Conservation (phyloP, 495 filamentous ascomycete genomes). For the Elaphomyces granulatus region DNA sequence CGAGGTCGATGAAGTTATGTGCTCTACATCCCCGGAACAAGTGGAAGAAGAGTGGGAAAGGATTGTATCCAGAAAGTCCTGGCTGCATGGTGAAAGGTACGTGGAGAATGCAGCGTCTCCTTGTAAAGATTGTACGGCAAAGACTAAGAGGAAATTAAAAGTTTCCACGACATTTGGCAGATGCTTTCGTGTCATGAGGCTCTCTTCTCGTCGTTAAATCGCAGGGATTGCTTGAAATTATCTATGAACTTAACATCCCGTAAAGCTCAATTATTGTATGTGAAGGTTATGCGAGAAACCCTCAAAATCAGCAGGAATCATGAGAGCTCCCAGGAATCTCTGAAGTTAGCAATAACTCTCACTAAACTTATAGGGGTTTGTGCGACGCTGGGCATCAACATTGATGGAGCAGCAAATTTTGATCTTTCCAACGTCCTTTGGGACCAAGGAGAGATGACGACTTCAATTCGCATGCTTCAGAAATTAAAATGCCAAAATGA, state of each 20-base stretch:
- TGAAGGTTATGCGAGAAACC: conserved; percentile 55
- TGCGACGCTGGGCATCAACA: conserved; percentile 50
- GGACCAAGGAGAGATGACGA: conserved; percentile 85
- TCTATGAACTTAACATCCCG: conserved; percentile 39
- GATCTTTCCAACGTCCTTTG: conserved; percentile 84
- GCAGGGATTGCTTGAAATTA: conserved; percentile 45
- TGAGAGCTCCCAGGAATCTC: conserved; percentile 67
- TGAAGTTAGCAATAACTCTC: conserved; percentile 69
- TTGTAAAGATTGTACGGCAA: conserved; percentile 1
- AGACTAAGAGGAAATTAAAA: conserved; percentile 19
- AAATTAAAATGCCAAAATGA: conserved; percentile 47
- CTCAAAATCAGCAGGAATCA: conserved; percentile 63
- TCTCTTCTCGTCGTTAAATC: conserved; percentile 64
- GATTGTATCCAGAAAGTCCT: conserved; percentile 50
- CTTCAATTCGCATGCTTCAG: conserved; percentile 80
- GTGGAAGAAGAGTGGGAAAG: conserved; percentile 45
- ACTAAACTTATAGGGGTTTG: conserved; percentile 56
- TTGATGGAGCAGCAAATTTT: conserved; percentile 56
- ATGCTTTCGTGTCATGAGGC: conserved; percentile 73
- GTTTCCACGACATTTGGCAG: conserved; percentile 66
- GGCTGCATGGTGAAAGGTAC: conserved; percentile 69
- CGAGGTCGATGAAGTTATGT: conserved; percentile 67
- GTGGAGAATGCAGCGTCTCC: conserved; percentile 8
- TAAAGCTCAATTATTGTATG: conserved; percentile 56
- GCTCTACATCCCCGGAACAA: conserved; percentile 39